Evolutionary conservation across 768 basidiomycete species (phyloP), one percentile per base, ranked within the genome.

Genomic region (Leucosporidium scottii): DNA sequence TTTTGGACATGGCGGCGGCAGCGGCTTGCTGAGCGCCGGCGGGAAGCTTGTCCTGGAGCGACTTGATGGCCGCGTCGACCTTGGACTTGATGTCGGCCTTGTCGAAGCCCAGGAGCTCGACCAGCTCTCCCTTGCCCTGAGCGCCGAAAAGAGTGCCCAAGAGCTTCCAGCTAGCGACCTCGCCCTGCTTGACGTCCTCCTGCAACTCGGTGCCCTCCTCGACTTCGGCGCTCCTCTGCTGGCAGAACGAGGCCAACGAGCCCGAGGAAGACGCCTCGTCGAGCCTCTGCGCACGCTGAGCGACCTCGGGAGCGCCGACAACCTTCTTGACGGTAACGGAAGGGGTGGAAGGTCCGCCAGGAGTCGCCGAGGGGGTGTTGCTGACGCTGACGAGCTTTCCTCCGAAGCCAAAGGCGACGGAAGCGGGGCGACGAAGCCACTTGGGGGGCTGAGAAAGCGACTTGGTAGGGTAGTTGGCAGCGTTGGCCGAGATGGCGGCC

Each of bases 401-500:
- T 5, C 93, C 91, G 73, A 93, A 98, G 0, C 93, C 94, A 73
- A 94, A 98, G 0, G 90, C 86, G 58, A 81, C 84, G 0, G 87
- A 86, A 0, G 84, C 82, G 1, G 94, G 91, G 25, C 93, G 84
- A 47, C 89, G 86, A 20, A 98, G 84, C 96, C 94, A 98, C 75
- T 91, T 93, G 1, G 94, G 94, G n/a, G 92, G 89, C 74, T 93
- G 91, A 76, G 89, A 89, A 70, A 97, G 85, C 0, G 92, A 90
- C 23, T 94, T 81, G 0, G 86, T 89, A 25, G 76, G 77, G 57
- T 78, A 72, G 63, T 73, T 74, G 25, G 74, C 73, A 3, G 77
- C 72, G 69, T 80, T 82, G 73, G 80, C 82, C 21, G 78, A 81
- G 58, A 81, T 82, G 59, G 80, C 82, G 48, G 82, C 77, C 67